Base-by-base conservation (phyloP, 805 yeast species). In the Myxozyma mucilagina region DNA sequence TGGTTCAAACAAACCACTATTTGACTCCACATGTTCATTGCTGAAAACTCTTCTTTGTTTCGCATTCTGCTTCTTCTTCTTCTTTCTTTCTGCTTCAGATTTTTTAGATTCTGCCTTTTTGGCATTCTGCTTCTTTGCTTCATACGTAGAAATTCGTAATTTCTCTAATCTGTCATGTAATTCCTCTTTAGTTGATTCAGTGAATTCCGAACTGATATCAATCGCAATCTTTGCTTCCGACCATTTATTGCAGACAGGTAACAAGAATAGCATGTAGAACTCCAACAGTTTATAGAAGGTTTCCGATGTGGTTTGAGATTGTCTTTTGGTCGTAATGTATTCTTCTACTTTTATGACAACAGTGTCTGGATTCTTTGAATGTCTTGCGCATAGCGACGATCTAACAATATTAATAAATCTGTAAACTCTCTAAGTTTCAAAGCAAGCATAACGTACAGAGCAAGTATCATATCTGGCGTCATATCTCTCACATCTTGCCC, bases 231-330 rank as follows among this genome's bases (percentile, higher is more conserved):
- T 18, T 7, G 65, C 59, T 11, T 53, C 59, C 9, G 20, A 10
- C 65, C 65, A 61, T 14, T 36, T 41, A n/a, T 36, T 53, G 36
- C 59, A 53, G 3, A 57, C 57, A 3, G 64, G 64, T 24, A 62
- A 34, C 1, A 62, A 16, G 20, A 52, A 53, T 42, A 55, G 31
- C 9, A 53, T 53, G 50, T 61, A 59, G 32, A 54, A 41, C 53
- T 61, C 65, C 16, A 53, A 20, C 18, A 61, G 34, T 20, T 50
- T 57, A 32, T 24, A 20, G 20, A 29, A 44, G 5, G 47, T 24
- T 16, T 36, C 45, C 2, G 11, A 13, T 4, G 36, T 16, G 9
- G 29, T 18, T 18, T 13, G 16, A 5, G 18, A 11, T 9, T 31
- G 31, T 36, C 31, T 42, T 3, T 41, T 31, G 7, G 38, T 24